Conservation (phyloP, 306 rosid species). For the Purshia tridentata region DNA sequence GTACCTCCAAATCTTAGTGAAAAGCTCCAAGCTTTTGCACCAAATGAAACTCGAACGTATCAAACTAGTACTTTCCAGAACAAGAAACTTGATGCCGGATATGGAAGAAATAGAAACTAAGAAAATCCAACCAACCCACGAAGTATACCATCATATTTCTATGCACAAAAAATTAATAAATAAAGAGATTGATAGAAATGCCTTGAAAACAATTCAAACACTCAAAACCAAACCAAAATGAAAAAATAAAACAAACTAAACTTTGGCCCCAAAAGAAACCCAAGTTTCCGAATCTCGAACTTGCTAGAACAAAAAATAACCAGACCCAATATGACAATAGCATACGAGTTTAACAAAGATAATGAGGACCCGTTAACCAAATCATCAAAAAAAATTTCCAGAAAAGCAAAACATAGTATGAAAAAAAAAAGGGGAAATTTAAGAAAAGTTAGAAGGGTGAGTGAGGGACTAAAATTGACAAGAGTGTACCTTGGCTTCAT, state of each 20-base stretch:
- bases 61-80: constrained; percentile 39
- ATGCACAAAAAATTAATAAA: neutral
- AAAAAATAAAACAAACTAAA: neutral
- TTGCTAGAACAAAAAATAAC: constrained; percentile 5
- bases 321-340: constrained; percentile 8
- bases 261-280: neutral
- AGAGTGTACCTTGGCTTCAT: constrained; percentile 54
- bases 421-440: neutral
- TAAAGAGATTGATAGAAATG: constrained; percentile 9
- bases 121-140: constrained; percentile 31
- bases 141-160: constrained; percentile 20
- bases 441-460: neutral
- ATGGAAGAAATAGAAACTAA: constrained; percentile 31
- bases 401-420: neutral
- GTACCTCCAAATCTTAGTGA: constrained; percentile 19
- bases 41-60: constrained; percentile 34
- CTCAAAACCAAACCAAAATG: neutral
- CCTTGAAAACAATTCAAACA: neutral
- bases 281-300: neutral
- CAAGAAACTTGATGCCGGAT: constrained; percentile 37
- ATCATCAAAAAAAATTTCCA: constrained; percentile 12
- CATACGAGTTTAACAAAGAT: constrained; percentile 11
- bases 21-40: constrained; percentile 16
- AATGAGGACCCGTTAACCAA: constrained; percentile 5
- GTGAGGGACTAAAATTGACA: neutral